Evolutionary conservation across 169 alveolate species (phyloP).

Genomic region (Plasmodium cynomolgi): DNA sequence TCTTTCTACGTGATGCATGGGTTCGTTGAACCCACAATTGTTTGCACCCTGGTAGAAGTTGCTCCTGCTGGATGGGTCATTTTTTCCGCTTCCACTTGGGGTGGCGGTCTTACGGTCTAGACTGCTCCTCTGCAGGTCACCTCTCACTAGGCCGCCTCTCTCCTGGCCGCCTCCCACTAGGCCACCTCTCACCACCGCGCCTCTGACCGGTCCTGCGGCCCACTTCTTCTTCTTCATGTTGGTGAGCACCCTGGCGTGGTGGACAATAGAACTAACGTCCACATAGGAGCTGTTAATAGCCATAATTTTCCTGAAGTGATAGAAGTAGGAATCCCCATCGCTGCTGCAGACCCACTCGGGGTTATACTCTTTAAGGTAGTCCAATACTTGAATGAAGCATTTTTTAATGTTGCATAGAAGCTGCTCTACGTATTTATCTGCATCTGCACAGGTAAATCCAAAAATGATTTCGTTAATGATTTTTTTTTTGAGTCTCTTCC

Average conservation of each 20-base stretch:
- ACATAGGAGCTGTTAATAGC: conserved; percentile 23
- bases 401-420: conserved; percentile 30
- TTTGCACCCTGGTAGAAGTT: neutral
- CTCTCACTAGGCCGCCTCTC: neutral
- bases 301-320: conserved; percentile 35
- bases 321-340: conserved; percentile 20
- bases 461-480: conserved; percentile 14
- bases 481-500: neutral
- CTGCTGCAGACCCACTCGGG: conserved; percentile 2
- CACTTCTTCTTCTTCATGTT: neutral
- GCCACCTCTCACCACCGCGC: neutral
- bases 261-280: conserved; percentile 13
- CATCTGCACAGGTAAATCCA: conserved; percentile 20
- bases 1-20: neutral
- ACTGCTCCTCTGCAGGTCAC: neutral
- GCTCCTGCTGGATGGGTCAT: neutral
- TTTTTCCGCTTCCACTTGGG: neutral
- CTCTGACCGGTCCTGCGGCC: neutral
- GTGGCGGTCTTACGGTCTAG: neutral
- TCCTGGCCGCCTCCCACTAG: neutral
- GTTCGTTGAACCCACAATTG: neutral
- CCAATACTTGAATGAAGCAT: conserved; percentile 28
- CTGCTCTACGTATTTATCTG: conserved; percentile 33
- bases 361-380: conserved; percentile 10
- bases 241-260: neutral